These are phyloP conservation scores for Pyrus pyrifolia DNA, from an alignment of 306 rosid genomes.

Conservation along the genomic window DNA sequence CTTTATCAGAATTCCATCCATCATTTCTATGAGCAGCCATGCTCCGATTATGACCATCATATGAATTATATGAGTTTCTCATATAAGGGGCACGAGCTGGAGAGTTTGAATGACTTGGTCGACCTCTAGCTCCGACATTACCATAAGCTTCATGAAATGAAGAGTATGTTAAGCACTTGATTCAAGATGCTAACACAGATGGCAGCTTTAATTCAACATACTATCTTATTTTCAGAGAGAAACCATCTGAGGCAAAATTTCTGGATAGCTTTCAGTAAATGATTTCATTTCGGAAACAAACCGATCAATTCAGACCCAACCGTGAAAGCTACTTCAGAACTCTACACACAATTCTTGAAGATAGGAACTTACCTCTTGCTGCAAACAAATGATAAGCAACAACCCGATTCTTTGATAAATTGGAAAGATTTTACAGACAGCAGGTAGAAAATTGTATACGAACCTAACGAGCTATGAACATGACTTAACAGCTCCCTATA, in stretches of 20 bases:
- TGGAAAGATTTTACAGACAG: slow-evolving; percentile 13
- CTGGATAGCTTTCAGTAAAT: slow-evolving; percentile 47
- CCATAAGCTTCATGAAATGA: slow-evolving; percentile 96
- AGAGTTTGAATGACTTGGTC: slow-evolving; percentile 82
- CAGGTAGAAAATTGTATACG: slow-evolving; percentile 18
- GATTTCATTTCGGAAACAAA: slow-evolving; percentile 48
- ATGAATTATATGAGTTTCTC: slow-evolving; percentile 59
- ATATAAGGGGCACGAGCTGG: slow-evolving; percentile 63
- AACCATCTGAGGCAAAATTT: slow-evolving; percentile 57
- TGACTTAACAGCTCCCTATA: slow-evolving; percentile 66
- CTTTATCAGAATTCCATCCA: slow-evolving; percentile 72
- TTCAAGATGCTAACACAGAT: slow-evolving; percentile 59
- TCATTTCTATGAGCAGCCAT: slow-evolving; percentile 56
- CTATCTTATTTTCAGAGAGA: slow-evolving; percentile 61
- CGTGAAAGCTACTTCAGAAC: slow-evolving; percentile 52
- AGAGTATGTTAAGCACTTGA: slow-evolving; percentile 68
- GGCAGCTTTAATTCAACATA: slow-evolving; percentile 69
- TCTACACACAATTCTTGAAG: slow-evolving; percentile 63
- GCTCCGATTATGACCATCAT: slow-evolving; percentile 59
- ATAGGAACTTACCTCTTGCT: slow-evolving; percentile 97
- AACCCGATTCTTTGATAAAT: slow-evolving; percentile 39
- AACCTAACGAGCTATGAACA: slow-evolving; percentile 63
- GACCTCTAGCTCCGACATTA: slow-evolving; percentile 80
- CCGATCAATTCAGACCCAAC: slow-evolving; percentile 45
- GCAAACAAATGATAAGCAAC: slow-evolving; percentile 70